A percentile compares a stretch with the other conserved stretches of the same genome.
These are phyloP conservation scores for Canariomyces notabilis DNA, from an alignment of 2,329 filamentous ascomycete genomes.

Conservation along the genomic window DNA sequence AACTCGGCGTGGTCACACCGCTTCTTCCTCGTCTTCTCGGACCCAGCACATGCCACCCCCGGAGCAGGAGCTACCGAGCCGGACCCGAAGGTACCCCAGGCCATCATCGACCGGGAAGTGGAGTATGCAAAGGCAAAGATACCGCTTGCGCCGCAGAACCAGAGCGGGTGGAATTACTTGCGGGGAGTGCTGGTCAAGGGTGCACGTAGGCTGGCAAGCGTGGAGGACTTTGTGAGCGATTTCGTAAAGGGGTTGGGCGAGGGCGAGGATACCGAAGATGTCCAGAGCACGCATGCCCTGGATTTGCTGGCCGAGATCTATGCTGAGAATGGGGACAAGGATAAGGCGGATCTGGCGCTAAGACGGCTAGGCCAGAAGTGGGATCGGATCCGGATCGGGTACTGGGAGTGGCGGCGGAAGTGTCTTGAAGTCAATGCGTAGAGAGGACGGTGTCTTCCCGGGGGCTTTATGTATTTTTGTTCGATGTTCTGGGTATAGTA, in stretches of 20 bases:
- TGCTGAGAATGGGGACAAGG: conserved; percentile 49
- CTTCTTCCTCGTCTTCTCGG: conserved; percentile 82
- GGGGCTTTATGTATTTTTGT: not conserved
- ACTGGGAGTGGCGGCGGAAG: conserved; percentile 76
- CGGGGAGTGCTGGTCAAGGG: conserved; percentile 68
- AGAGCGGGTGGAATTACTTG: conserved; percentile 90
- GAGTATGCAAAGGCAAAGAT: conserved; percentile 70
- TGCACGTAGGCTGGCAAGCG: conserved; percentile 42
- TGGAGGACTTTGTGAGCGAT: conserved; percentile 45
- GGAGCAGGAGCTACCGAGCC: conserved; percentile 45
- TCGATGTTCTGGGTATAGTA: not conserved
- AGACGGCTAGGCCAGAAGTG: conserved; percentile 74
- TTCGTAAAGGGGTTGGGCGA: conserved; percentile 47
- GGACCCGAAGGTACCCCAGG: conserved; percentile 54
- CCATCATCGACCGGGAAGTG: conserved; percentile 69
- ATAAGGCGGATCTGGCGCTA: conserved; percentile 64
- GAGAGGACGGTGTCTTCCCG: not conserved
- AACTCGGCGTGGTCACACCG: conserved; percentile 98
- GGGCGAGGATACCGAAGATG: conserved; percentile 42
- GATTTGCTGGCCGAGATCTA: conserved; percentile 69
- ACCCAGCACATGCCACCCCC: conserved; percentile 46
- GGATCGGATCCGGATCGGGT: conserved; percentile 85
- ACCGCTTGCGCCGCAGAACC: conserved; percentile 80
- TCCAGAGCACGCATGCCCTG: conserved; percentile 61
- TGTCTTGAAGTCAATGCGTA: conserved; percentile 30